phyloP scores from a whole-genome alignment of 2,329 filamentous ascomycete species.

The Colletotrichum musae region DNA sequence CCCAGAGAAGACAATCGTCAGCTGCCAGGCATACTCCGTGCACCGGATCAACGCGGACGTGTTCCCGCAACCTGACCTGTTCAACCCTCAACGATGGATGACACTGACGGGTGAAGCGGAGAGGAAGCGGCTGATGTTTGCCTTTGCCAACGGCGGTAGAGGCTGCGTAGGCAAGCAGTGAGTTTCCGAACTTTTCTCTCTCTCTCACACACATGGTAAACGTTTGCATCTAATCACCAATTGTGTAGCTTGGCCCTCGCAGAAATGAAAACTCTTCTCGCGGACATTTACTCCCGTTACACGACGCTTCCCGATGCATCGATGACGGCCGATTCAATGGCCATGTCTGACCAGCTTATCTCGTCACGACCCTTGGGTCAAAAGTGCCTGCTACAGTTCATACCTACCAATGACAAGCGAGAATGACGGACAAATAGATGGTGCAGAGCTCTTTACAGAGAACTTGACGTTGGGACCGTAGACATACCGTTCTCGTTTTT shows the following conservation, averaged over 20 bases:
- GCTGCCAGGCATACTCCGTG: constrained; percentile 73
- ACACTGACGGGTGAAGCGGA: constrained; percentile 81
- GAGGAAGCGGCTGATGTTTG: constrained; percentile 73
- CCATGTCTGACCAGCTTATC: constrained; percentile 77
- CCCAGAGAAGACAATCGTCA: constrained; percentile 69
- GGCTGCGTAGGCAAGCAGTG: constrained; percentile 79
- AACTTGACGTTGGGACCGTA: no score
- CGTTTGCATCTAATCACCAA: constrained; percentile 44
- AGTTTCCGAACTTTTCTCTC: constrained; percentile 42
- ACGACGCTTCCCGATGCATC: constrained; percentile 67
- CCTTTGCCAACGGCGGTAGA: constrained; percentile 76
- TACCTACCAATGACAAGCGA: constrained; percentile 47
- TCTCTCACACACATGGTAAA: not conserved
- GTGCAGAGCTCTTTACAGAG: no score
- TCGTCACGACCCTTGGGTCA: constrained; percentile 74
- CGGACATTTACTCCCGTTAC: constrained; percentile 73
- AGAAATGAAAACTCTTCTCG: constrained; percentile 77
- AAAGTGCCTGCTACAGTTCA: constrained; percentile 69
- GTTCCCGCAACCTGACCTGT: constrained; percentile 84
- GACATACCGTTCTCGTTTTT: no score
- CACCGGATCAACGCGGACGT: constrained; percentile 74
- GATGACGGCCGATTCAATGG: constrained; percentile 72
- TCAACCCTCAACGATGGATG: constrained; percentile 89
- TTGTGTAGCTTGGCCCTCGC: constrained; percentile 67
- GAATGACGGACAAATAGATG: not conserved